These are phyloP conservation scores for Hypomyces perniciosus DNA, from an alignment of 2,329 filamentous ascomycete genomes.

Conservation along the genomic window DNA sequence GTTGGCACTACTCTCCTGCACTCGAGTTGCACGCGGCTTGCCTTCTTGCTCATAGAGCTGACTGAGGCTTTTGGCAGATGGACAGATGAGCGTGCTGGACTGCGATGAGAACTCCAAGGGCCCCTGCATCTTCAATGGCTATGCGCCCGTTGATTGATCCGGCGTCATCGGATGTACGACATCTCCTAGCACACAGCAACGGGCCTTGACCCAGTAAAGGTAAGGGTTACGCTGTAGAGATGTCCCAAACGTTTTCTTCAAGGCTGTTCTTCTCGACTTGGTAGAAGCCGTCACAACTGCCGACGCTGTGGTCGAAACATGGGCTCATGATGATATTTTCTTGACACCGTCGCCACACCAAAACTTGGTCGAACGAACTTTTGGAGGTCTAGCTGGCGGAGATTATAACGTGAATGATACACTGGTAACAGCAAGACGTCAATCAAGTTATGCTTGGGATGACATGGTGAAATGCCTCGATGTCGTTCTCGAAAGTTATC, in stretches of 20 bases:
- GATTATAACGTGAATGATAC: conserved; percentile 51
- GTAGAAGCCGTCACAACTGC: conserved; percentile 64
- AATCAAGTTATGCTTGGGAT: conserved; percentile 47
- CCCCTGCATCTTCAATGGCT: conserved; percentile 59
- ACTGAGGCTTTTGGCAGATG: conserved; percentile 35
- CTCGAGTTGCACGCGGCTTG: conserved; percentile 42
- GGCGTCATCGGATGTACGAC: conserved; percentile 64
- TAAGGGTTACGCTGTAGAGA: conserved; percentile 44
- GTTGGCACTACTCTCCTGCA: conserved; percentile 44
- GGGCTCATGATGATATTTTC: conserved; percentile 58
- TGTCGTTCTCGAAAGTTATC: conserved; percentile 46
- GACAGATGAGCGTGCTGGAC: conserved; percentile 31
- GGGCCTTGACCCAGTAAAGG: conserved; percentile 41
- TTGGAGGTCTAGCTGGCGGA: conserved; percentile 47
- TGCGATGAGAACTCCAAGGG: conserved; percentile 52
- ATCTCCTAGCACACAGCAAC: conserved; percentile 53
- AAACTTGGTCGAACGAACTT: conserved; percentile 58
- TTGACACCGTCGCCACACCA: conserved; percentile 57
- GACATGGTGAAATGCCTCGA: conserved; percentile 44
- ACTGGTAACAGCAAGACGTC: conserved; percentile 52
- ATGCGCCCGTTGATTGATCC: conserved; percentile 62
- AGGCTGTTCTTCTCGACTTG: conserved; percentile 52
- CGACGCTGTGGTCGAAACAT: conserved; percentile 53
- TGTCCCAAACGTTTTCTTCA: conserved; percentile 49
- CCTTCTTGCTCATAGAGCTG: conserved; percentile 43